Conservation (phyloP, 2,329 filamentous ascomycete species). For the Sclerotinia nivalis region DNA sequence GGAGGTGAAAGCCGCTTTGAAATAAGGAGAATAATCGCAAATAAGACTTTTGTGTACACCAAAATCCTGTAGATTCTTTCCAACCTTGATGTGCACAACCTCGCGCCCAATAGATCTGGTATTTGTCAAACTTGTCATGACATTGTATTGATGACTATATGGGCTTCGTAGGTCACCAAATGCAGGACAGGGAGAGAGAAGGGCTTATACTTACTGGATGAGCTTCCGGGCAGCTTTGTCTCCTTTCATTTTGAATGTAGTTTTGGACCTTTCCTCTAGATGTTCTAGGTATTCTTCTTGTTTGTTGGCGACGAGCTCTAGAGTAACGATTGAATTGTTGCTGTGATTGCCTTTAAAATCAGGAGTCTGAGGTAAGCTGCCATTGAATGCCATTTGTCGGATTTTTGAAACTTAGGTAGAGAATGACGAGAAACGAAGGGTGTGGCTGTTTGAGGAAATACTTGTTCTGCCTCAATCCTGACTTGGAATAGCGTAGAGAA, state of each 20-base stretch:
- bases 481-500: neutral
- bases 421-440: neutral
- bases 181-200: neutral
- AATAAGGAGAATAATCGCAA: constrained; percentile 30
- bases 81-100: constrained; percentile 27
- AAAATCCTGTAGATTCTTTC: constrained; percentile 25
- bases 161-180: too few relatives aligned
- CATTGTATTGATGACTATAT: neutral
- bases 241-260: neutral
- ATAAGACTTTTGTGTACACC: constrained; percentile 29
- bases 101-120: constrained; percentile 3
- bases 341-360: neutral
- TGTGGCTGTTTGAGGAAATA: neutral
- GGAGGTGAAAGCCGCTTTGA: constrained; percentile 28
- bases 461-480: too few relatives aligned
- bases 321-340: neutral
- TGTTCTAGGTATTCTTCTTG: neutral
- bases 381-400: neutral
- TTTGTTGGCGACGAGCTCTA: neutral
- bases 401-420: too few relatives aligned
- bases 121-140: neutral
- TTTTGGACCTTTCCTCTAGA: too few relatives aligned
- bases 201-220: neutral
- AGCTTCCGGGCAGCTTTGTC: too few relatives aligned
- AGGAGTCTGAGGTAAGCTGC: neutral